Conservation (phyloP, 306 rosid species). For the Aeschynomene evenia region DNA sequence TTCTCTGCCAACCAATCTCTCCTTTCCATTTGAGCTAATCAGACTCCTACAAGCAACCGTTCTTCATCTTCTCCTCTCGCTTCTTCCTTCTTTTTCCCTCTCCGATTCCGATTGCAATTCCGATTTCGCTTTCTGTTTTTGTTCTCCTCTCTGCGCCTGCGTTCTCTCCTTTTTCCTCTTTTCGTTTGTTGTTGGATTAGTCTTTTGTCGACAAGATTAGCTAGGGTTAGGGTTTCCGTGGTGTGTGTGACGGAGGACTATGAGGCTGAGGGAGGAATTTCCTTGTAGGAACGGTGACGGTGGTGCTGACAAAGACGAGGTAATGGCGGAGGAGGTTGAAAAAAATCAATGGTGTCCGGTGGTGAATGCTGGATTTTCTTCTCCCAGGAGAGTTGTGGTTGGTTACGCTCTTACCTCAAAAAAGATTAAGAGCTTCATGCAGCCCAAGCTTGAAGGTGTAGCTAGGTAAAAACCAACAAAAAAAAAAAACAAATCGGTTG, state of each 20-base stretch:
- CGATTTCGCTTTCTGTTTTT: not conserved
- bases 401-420: slow-evolving; percentile 94
- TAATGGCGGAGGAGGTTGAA: slow-evolving; percentile 29
- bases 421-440: slow-evolving; percentile 89
- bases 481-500: not conserved
- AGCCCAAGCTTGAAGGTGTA: slow-evolving; percentile 81
- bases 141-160: not conserved
- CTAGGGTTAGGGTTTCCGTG: slow-evolving; percentile 24
- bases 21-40: not conserved
- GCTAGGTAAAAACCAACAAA: slow-evolving; percentile 73
- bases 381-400: slow-evolving; percentile 53
- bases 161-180: not conserved
- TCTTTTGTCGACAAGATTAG: not conserved
- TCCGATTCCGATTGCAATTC: not conserved
- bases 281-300: slow-evolving; percentile 38
- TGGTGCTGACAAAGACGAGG: slow-evolving; percentile 25
- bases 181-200: not conserved
- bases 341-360: slow-evolving; percentile 40
- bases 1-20: not conserved
- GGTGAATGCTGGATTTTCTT: slow-evolving; percentile 42
- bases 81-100: not conserved
- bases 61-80: not conserved
- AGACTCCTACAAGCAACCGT: not conserved
- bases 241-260: not conserved
- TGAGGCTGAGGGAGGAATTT: slow-evolving; percentile 57